Conservation (phyloP, 306 rosid species). For the Chamaecrista fasciculata region DNA sequence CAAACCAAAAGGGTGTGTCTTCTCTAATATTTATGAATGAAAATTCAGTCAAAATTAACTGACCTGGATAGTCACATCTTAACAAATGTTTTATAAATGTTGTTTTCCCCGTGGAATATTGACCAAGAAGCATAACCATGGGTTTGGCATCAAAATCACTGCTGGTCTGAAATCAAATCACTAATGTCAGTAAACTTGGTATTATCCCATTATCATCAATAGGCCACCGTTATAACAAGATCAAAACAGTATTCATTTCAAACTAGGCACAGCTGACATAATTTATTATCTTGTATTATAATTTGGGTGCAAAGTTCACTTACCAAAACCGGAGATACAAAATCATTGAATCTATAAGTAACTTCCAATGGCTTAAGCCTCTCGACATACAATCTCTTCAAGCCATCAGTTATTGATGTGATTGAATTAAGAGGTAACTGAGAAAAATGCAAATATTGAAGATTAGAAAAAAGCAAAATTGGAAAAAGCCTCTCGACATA, state of each 20-base stretch:
- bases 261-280: background rate
- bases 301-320: conserved; percentile 31
- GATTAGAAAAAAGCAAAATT: background rate
- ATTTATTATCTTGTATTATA: background rate
- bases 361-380: conserved; percentile 85
- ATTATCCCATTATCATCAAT: conserved; percentile 10
- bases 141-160: conserved; percentile 99
- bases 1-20: too few relatives aligned
- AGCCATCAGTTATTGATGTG: conserved; percentile 85
- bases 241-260: background rate
- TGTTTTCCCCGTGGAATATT: conserved; percentile 96
- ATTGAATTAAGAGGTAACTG: conserved; percentile 69
- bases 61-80: conserved; percentile 83
- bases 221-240: background rate
- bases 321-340: conserved; percentile 74
- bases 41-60: conserved; percentile 26
- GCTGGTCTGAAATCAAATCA: conserved; percentile 51
- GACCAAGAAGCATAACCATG: conserved; percentile 96
- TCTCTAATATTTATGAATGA: too few relatives aligned
- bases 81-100: conserved; percentile 89
- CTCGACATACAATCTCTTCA: conserved; percentile 74
- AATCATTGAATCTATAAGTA: conserved; percentile 76
- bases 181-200: conserved; percentile 1
- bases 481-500: conserved; percentile 69
- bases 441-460: conserved; percentile 18